Percentiles rank a stretch among this genome's conserved stretches.
These are phyloP conservation scores for Avena insularis DNA, from an alignment of 176 grass and related monocot genomes.

Conservation along the genomic window DNA sequence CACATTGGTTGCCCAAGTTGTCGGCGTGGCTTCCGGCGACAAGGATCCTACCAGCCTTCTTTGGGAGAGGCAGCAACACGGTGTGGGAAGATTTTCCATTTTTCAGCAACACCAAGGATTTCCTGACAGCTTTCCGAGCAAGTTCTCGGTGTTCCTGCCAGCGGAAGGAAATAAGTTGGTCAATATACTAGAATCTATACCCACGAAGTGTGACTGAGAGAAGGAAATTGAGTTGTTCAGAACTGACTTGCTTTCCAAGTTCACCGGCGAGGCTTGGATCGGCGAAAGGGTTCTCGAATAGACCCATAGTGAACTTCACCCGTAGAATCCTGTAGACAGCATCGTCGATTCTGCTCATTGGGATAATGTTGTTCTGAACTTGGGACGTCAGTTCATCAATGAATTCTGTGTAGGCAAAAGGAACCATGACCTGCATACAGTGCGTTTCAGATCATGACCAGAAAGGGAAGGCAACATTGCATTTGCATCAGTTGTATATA, in stretches of 20 bases:
- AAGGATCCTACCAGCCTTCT: constrained; percentile 69
- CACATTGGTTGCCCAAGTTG: constrained; percentile 70
- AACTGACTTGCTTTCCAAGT: constrained; percentile 61
- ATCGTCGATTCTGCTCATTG: constrained; percentile 80
- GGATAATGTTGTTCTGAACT: constrained; percentile 69
- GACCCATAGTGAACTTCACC: constrained; percentile 82
- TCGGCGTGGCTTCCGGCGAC: constrained; percentile 72
- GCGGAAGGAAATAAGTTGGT: background rate
- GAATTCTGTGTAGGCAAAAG: constrained; percentile 63
- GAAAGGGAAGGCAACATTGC: background rate
- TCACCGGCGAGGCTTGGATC: constrained; percentile 57
- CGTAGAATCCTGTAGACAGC: constrained; percentile 76
- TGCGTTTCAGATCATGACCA: background rate
- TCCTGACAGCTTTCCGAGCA: constrained; percentile 74
- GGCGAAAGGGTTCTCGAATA: constrained; percentile 65
- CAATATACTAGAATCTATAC: background rate
- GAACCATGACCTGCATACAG: constrained; percentile 72
- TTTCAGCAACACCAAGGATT: constrained; percentile 78
- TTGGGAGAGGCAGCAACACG: constrained; percentile 59
- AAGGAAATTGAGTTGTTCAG: background rate
- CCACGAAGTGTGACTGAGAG: background rate
- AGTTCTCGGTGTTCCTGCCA: constrained; percentile 68
- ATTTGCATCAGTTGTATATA: background rate
- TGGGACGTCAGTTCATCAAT: constrained; percentile 58
- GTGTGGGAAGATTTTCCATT: constrained; percentile 52